phyloP scores from a whole-genome alignment of 257 asterid genomes.

The Solanum infundibuliforme region DNA sequence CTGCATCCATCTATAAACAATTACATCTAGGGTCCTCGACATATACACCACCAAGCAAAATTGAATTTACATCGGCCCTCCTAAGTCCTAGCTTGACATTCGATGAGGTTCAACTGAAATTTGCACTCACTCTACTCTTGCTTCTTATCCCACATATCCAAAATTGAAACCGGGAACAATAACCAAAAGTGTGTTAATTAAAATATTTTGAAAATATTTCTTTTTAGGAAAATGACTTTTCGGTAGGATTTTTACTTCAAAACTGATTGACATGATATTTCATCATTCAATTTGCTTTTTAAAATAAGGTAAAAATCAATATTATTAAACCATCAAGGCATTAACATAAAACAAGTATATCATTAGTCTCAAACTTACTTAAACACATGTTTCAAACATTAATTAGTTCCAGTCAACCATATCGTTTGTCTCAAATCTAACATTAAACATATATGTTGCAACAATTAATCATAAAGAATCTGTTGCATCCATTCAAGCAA shows the following conservation, averaged over 20 bases:
- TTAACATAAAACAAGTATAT: no score
- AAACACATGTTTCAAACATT: no score
- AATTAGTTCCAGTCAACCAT: no score
- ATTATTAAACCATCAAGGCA: no score
- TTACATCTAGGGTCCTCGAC: neutral
- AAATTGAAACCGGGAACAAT: neutral
- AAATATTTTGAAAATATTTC: neutral
- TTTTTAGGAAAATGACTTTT: neutral
- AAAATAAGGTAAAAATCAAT: no score
- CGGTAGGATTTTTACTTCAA: neutral
- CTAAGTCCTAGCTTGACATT: neutral
- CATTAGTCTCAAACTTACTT: no score
- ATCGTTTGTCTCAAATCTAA: neutral
- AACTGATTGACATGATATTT: no score
- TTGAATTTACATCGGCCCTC: neutral
- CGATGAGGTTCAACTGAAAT: neutral
- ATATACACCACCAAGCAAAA: neutral
- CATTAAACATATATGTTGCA: neutral
- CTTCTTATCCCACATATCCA: neutral
- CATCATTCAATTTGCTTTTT: no score
- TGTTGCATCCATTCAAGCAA: neutral
- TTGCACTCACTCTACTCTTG: neutral
- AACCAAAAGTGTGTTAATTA: neutral
- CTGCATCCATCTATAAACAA: neutral
- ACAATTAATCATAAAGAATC: neutral